These are phyloP conservation scores for Fragaria iinumae DNA, from an alignment of 306 rosid species.

Conservation along the genomic window DNA sequence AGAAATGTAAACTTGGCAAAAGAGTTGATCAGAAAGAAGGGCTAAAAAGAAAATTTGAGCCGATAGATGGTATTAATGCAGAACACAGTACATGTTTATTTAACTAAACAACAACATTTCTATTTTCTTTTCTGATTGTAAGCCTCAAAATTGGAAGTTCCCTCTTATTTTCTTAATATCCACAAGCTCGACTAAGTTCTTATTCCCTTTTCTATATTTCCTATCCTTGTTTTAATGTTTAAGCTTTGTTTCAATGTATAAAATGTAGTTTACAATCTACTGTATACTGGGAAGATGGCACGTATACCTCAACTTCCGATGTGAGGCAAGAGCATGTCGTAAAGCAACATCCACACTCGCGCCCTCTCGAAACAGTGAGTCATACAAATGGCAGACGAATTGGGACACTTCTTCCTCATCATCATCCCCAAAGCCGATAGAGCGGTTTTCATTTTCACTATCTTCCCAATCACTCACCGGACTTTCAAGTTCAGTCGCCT, in stretches of 20 bases:
- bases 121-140: conserved; percentile 9
- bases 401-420: conserved; percentile 85
- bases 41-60: not conserved
- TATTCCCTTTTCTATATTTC: conserved; percentile 11
- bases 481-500: conserved; percentile 49
- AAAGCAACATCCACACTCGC: conserved; percentile 64
- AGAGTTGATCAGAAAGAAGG: not conserved
- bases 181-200: conserved; percentile 5
- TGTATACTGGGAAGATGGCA: conserved; percentile 74
- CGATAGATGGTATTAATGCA: not conserved
- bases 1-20: not conserved
- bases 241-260: conserved; percentile 11
- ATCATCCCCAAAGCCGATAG: conserved; percentile 53
- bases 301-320: conserved; percentile 73
- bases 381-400: conserved; percentile 73
- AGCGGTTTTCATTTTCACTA: conserved; percentile 52
- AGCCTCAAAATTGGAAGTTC: conserved; percentile 64
- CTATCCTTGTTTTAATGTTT: not conserved
- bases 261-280: conserved; percentile 36
- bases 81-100: conserved; percentile 18
- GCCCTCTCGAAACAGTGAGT: conserved; percentile 76
- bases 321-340: conserved; percentile 75
- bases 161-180: conserved; percentile 34
- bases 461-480: conserved; percentile 98
- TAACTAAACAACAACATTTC: conserved; percentile 8